phyloP scores from a whole-genome alignment of 768 basidiomycete species.

The Naganishia onofrii region DNA sequence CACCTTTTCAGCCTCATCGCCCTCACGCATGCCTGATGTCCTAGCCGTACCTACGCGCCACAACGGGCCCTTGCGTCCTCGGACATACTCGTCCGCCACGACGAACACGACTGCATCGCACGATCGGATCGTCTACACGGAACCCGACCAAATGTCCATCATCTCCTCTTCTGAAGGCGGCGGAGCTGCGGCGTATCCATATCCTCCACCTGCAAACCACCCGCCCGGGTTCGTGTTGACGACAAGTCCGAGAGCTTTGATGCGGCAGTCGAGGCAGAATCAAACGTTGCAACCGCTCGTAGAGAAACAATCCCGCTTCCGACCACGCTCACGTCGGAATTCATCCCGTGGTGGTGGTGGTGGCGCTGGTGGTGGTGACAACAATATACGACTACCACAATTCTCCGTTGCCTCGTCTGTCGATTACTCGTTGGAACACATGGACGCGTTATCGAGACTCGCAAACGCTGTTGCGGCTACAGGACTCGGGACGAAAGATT shows the following conservation, averaged over 20 bases:
- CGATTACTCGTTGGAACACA: conserved; percentile 8
- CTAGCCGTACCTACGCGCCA: not conserved
- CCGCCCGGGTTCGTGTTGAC: not conserved
- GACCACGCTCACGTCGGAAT: conserved; percentile 6
- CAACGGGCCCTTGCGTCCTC: not conserved
- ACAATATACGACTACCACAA: conserved; percentile 3
- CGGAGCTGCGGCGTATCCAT: too few species aligned
- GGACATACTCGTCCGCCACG: not conserved
- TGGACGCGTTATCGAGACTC: conserved; percentile 15
- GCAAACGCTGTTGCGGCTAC: conserved; percentile 8
- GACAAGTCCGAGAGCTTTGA: conserved; percentile 10
- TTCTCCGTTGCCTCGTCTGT: conserved; percentile 1
- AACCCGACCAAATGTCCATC: conserved; percentile 21
- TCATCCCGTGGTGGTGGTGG: conserved; percentile 8
- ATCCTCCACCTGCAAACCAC: not conserved
- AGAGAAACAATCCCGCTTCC: not conserved
- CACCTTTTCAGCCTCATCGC: not conserved
- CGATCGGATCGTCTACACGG: conserved; percentile 3
- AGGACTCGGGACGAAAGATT: not conserved
- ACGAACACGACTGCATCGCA: not conserved
- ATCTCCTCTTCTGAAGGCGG: conserved; percentile 12
- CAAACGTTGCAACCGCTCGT: too few species aligned
- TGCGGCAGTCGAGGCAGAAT: conserved; percentile 6
- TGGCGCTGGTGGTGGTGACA: too few species aligned
- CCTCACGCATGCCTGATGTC: not conserved